phyloP scores from a whole-genome alignment of 257 asterid genomes.

The Striga asiatica region DNA sequence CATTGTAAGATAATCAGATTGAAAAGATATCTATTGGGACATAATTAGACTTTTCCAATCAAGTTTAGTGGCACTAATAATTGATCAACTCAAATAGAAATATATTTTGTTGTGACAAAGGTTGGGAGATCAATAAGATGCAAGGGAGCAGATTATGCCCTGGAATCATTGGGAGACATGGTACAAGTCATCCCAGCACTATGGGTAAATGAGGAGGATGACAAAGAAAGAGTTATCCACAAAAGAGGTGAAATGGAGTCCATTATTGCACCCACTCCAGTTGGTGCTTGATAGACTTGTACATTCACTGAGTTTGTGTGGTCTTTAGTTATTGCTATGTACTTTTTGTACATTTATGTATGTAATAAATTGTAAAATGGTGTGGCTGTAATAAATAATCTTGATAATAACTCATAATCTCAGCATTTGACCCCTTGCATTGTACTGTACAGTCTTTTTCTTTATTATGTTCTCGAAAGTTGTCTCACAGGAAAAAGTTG shows the following conservation, averaged over 20 bases:
- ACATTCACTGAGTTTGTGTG: not conserved
- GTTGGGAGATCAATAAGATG: conserved; percentile 54
- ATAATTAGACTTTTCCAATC: too few relatives aligned
- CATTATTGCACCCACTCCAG: conserved; percentile 34
- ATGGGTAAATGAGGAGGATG: conserved; percentile 36
- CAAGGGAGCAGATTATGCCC: conserved; percentile 64
- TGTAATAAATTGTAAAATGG: not conserved
- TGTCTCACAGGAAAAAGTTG: too few relatives aligned
- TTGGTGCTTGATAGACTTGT: conserved; percentile 40
- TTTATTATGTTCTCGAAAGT: too few relatives aligned
- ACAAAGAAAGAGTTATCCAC: conserved; percentile 17
- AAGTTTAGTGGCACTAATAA: too few relatives aligned
- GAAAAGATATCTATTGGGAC: too few relatives aligned
- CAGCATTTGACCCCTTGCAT: not conserved
- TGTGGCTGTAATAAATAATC: not conserved
- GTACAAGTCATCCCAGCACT: conserved; percentile 60
- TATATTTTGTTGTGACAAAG: conserved; percentile 13
- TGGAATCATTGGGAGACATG: conserved; percentile 37
- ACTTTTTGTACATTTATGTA: conserved; percentile 5
- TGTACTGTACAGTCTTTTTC: too few relatives aligned
- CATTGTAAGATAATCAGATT: too few relatives aligned
- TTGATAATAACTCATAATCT: not conserved
- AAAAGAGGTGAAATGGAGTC: conserved; percentile 45
- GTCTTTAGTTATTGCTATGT: not conserved
- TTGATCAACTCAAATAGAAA: too few relatives aligned